Percentiles rank a stretch among this genome's conserved stretches.
phyloP scores from a whole-genome alignment of 441 rosid species.

The Hypseocharis bilobata region DNA sequence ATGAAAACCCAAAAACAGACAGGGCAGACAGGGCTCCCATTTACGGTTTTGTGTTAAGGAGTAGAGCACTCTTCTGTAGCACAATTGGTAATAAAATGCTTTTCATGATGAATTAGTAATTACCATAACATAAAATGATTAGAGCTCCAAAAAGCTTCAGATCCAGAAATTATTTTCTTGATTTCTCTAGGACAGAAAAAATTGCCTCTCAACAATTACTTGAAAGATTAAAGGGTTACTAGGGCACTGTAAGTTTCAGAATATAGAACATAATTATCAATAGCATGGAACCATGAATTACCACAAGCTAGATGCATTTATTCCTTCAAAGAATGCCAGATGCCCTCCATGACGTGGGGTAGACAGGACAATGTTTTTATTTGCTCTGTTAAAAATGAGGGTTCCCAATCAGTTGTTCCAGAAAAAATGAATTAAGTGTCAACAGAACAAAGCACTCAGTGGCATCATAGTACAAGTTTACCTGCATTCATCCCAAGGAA shows the following conservation, averaged over 20 bases:
- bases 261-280: neutral
- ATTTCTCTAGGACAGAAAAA: neutral
- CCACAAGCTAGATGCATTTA: slow-evolving; percentile 21
- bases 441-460: neutral
- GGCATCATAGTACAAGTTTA: neutral
- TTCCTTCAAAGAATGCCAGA: slow-evolving; percentile 25
- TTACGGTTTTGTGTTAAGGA: too few species aligned
- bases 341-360: slow-evolving; percentile 27
- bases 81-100: neutral
- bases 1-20: too few species aligned
- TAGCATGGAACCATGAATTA: neutral
- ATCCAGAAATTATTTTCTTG: neutral
- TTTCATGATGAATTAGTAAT: neutral
- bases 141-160: neutral
- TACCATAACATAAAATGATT: too few species aligned
- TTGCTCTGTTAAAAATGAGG: slow-evolving; percentile 14
- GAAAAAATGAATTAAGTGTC: neutral
- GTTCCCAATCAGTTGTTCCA: neutral
- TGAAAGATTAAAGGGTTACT: too few species aligned
- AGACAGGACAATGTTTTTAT: slow-evolving; percentile 22
- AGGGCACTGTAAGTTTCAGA: neutral
- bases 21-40: too few species aligned
- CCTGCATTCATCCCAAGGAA: slow-evolving; percentile 31
- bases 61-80: too few species aligned
- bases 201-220: neutral